A percentile compares a stretch with the other conserved stretches of the same genome.
These are phyloP conservation scores for Emergomyces pasteurianus DNA, from an alignment of 2,329 filamentous ascomycete genomes.

Conservation along the genomic window DNA sequence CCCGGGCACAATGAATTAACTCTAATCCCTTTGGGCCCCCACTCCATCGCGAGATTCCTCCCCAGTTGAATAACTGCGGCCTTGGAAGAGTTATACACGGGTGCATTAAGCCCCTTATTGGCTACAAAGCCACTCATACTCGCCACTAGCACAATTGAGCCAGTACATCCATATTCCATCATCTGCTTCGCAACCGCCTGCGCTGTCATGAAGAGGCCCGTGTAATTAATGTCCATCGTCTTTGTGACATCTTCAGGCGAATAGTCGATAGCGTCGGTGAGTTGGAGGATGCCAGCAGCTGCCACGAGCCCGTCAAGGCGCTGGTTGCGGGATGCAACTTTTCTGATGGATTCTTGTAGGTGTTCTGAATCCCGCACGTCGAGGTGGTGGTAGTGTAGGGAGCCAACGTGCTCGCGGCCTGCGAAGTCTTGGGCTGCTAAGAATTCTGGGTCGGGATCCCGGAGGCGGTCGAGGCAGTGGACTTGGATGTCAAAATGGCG, in stretches of 20 bases:
- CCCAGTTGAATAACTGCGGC: constrained; percentile 41
- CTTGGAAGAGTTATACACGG: constrained; percentile 43
- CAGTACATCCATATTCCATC: constrained; percentile 35
- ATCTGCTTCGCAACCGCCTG: constrained; percentile 36
- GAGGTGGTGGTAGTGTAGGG: constrained; percentile 33
- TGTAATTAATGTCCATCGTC: constrained; percentile 38
- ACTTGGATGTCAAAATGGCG: constrained; percentile 19
- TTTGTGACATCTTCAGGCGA: constrained; percentile 27
- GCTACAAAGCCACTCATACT: constrained; percentile 40
- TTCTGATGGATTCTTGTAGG: constrained; percentile 24
- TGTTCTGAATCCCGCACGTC: constrained; percentile 32
- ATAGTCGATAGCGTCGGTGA: constrained; percentile 28
- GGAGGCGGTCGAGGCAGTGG: constrained; percentile 35
- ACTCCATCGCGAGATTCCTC: constrained; percentile 41
- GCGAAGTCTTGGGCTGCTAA: constrained; percentile 25
- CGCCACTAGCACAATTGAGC: constrained; percentile 38
- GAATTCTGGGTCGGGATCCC: constrained; percentile 33
- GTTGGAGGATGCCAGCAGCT: constrained; percentile 31
- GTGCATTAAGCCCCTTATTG: constrained; percentile 33
- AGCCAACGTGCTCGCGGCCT: constrained; percentile 25
- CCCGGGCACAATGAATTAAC: constrained; percentile 43
- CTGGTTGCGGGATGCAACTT: constrained; percentile 22
- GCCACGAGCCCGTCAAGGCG: constrained; percentile 31
- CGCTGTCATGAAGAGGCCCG: constrained; percentile 37
- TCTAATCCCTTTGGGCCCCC: constrained; percentile 37